phyloP scores from a whole-genome alignment of 352 stramenopile species.

The Pseudoperonospora humuli region DNA sequence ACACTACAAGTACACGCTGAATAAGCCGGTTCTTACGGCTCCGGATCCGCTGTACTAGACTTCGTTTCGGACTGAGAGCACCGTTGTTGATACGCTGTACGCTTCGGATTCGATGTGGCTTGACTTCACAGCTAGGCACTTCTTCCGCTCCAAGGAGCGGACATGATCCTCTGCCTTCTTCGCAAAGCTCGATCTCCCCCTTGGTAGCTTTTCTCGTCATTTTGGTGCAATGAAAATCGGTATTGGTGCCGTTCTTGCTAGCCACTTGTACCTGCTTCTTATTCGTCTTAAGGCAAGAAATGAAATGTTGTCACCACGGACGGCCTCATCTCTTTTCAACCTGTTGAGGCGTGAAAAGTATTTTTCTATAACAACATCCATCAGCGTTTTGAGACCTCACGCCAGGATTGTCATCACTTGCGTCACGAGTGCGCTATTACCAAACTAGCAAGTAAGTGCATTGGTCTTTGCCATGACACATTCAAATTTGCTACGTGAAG shows the following conservation, averaged over 20 bases:
- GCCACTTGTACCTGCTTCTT: constrained; percentile 23
- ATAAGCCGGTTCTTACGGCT: constrained; percentile 60
- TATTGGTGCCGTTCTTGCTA: neutral
- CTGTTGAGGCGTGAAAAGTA: too few species aligned
- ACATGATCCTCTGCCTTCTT: constrained; percentile 11
- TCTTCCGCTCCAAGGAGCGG: constrained; percentile 19
- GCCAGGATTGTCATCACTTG: too few species aligned
- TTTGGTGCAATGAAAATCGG: neutral
- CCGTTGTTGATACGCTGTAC: constrained; percentile 25
- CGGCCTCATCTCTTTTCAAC: too few species aligned
- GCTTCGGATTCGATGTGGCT: constrained; percentile 12
- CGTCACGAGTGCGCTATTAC: too few species aligned
- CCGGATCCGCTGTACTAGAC: constrained; percentile 23
- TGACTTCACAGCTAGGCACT: neutral
- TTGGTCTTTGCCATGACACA: too few species aligned
- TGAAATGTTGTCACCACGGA: too few species aligned
- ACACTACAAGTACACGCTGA: constrained; percentile 49
- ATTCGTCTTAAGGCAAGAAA: constrained; percentile 8
- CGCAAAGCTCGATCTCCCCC: neutral
- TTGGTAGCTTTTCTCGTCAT: constrained; percentile 8
- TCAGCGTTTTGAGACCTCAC: too few species aligned
- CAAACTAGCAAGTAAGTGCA: too few species aligned
- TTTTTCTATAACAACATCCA: too few species aligned
- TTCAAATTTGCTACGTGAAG: too few species aligned
- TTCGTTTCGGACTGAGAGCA: constrained; percentile 6